A percentile compares a stretch with the other conserved stretches of the same genome.
These are phyloP conservation scores for Debaryomyces maramus DNA, from an alignment of 805 yeast genomes.

Conservation along the genomic window DNA sequence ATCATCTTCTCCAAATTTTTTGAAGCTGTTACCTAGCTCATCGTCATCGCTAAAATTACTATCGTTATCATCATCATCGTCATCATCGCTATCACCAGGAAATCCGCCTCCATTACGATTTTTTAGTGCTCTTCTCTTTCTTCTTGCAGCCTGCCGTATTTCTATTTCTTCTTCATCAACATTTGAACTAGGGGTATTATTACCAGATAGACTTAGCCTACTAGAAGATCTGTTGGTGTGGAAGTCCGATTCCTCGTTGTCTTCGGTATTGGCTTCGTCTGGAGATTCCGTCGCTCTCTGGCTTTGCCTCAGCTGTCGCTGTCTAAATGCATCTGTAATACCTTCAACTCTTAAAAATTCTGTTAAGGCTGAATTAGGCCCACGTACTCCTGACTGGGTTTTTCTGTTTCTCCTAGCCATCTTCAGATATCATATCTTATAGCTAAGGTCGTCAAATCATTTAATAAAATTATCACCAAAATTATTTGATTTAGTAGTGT, in stretches of 20 bases:
- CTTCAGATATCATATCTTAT: neutral
- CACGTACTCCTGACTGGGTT: constrained; percentile 33
- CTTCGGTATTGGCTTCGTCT: neutral
- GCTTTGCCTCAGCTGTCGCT: constrained; percentile 20
- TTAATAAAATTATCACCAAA: neutral
- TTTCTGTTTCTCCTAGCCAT: constrained; percentile 17
- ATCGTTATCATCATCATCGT: constrained; percentile 26
- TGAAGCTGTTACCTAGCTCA: constrained; percentile 17
- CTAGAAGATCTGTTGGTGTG: constrained; percentile 6
- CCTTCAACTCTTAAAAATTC: constrained; percentile 88
- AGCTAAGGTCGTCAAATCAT: neutral
- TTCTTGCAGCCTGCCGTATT: constrained; percentile 40
- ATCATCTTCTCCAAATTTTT: constrained; percentile 53
- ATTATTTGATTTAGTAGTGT: constrained; percentile 3
- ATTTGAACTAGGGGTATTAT: neutral
- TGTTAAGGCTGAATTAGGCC: constrained; percentile 86
- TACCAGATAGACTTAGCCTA: neutral
- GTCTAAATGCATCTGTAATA: constrained; percentile 76
- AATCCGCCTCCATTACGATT: constrained; percentile 21
- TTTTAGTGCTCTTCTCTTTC: constrained; percentile 40
- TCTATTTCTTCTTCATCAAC: constrained; percentile 28
- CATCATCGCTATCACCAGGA: constrained; percentile 29
- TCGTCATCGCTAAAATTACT: constrained; percentile 28
- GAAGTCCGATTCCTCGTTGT: neutral
- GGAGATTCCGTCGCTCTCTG: constrained; percentile 12